These are phyloP conservation scores for Escovopsis sp. DNA, from an alignment of 2,329 filamentous ascomycete genomes.

Conservation along the genomic window DNA sequence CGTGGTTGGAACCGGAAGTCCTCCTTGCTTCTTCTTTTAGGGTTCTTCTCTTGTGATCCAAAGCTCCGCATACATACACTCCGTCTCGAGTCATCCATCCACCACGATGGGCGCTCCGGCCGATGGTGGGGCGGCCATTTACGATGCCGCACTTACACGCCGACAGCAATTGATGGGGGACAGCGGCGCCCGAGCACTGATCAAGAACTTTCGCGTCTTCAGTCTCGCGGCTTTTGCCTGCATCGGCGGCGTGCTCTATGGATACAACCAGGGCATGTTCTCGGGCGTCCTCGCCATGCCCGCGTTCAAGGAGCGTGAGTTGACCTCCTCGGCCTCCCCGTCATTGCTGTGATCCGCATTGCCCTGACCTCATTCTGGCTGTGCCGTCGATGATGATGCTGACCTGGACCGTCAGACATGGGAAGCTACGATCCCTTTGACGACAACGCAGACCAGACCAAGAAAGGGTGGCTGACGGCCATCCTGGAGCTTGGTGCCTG, in stretches of 20 bases:
- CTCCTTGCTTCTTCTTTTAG: too few species aligned
- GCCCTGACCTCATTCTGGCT: too few species aligned
- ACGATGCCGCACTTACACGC: conserved; percentile 37
- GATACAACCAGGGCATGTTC: conserved; percentile 54
- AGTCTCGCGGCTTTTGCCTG: conserved; percentile 47
- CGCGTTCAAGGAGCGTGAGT: conserved; percentile 35
- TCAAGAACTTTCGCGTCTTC: conserved; percentile 47
- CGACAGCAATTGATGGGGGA: conserved; percentile 39
- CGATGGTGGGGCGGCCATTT: conserved; percentile 11
- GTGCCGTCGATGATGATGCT: not conserved
- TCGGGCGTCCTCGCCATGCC: conserved; percentile 49
- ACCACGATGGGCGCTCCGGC: conserved; percentile 7
- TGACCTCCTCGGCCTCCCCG: too few species aligned
- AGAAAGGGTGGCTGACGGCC: conserved; percentile 46
- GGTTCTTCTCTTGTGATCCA: too few species aligned
- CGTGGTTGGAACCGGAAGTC: too few species aligned
- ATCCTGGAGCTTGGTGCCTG: conserved; percentile 67
- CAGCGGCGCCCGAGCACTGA: conserved; percentile 34
- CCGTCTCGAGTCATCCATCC: not conserved
- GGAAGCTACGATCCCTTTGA: conserved; percentile 35
- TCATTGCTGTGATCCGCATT: too few species aligned
- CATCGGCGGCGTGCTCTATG: conserved; percentile 47
- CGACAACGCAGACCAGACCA: conserved; percentile 30
- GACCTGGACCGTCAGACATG: conserved; percentile 30
- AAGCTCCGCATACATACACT: not conserved